Evolutionary conservation across 805 yeast genomes (phyloP).

Genomic region (Grigorovia jiainica): DNA sequence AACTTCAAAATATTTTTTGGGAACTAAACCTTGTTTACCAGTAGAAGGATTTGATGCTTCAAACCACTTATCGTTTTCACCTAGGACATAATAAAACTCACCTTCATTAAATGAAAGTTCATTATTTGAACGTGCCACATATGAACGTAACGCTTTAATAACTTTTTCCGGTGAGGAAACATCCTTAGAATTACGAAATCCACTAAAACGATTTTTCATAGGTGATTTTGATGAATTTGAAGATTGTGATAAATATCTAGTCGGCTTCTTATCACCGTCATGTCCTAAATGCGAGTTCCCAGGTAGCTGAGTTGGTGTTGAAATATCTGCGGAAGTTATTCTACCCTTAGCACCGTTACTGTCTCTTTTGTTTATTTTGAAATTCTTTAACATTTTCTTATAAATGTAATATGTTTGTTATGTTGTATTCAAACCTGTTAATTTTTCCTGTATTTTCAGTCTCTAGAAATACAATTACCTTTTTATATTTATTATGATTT

Average conservation of each 20-base stretch:
- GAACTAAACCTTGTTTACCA: constrained; percentile 75
- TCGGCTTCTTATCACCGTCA: constrained; percentile 21
- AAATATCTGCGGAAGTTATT: constrained; percentile 30
- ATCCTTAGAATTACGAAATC: constrained; percentile 10
- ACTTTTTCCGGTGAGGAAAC: constrained; percentile 55
- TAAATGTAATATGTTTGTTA: too few species aligned
- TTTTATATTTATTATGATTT: too few species aligned
- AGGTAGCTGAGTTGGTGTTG: constrained; percentile 22
- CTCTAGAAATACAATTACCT: too few species aligned
- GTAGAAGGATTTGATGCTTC: constrained; percentile 84
- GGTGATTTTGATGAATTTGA: constrained; percentile 4
- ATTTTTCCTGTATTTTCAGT: too few species aligned
- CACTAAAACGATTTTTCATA: constrained; percentile 1
- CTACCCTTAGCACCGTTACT: constrained; percentile 20
- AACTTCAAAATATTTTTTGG: constrained; percentile 72
- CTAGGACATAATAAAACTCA: constrained; percentile 78
- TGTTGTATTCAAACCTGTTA: neutral
- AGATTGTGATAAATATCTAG: constrained; percentile 9
- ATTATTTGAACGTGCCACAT: constrained; percentile 68
- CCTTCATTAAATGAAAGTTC: constrained; percentile 74
- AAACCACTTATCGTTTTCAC: constrained; percentile 64
- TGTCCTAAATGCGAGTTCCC: constrained; percentile 14
- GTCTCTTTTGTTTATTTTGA: constrained; percentile 23
- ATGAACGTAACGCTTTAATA: constrained; percentile 71
- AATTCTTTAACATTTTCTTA: constrained; percentile 25